phyloP scores from a whole-genome alignment of 108 stramenopile genomes.

The Nitzschia sp. region DNA sequence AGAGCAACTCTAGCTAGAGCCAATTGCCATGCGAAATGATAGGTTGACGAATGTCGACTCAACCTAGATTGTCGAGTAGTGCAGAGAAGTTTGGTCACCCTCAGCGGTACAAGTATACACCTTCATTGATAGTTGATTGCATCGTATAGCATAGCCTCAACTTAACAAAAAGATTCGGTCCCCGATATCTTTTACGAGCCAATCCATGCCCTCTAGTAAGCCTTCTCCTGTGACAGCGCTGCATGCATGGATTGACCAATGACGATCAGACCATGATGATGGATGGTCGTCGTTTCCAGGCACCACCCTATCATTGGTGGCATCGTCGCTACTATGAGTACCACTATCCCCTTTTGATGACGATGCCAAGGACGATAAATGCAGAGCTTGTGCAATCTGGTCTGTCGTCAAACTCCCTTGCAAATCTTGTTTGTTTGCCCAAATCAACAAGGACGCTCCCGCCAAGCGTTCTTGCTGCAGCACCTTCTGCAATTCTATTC shows the following conservation, averaged over 20 bases:
- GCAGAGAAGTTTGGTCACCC: too few relatives aligned
- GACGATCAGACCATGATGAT: too few relatives aligned
- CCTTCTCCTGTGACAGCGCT: conserved; percentile 96
- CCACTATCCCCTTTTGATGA: background rate
- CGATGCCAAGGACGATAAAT: conserved; percentile 31
- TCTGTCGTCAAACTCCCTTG: conserved; percentile 76
- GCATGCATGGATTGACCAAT: conserved; percentile 90
- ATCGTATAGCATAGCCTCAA: too few relatives aligned
- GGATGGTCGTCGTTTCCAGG: conserved; percentile 11
- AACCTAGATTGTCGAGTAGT: too few relatives aligned
- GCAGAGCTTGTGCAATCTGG: conserved; percentile 80
- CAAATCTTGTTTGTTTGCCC: conserved; percentile 99
- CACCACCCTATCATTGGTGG: background rate
- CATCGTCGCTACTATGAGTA: background rate
- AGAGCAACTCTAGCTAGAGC: too few relatives aligned
- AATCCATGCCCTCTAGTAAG: conserved; percentile 92
- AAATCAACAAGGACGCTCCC: conserved; percentile 94
- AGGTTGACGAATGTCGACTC: too few relatives aligned
- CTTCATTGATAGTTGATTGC: too few relatives aligned
- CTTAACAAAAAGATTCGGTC: conserved; percentile 87
- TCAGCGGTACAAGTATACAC: too few relatives aligned
- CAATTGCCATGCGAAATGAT: too few relatives aligned
- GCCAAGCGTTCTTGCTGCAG: conserved; percentile 96
- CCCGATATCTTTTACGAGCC: conserved; percentile 95
- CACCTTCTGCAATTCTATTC: conserved; percentile 78